These are phyloP conservation scores for Sporothrix pallida DNA, from an alignment of 2,329 filamentous ascomycete genomes.

Conservation along the genomic window DNA sequence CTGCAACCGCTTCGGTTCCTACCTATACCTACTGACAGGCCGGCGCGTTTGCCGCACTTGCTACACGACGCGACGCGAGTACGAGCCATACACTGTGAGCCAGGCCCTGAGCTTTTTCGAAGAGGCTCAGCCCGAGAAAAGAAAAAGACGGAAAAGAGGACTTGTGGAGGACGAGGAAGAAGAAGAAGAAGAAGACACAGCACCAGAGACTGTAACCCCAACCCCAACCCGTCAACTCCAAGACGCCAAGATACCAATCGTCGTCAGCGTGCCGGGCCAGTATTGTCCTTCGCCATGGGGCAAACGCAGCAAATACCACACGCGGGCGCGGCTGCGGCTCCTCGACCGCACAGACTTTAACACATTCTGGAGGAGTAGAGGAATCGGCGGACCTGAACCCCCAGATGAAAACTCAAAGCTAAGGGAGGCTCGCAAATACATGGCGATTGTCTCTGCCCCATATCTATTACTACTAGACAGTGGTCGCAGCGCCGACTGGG, in stretches of 20 bases:
- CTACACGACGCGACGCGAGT: too few species aligned
- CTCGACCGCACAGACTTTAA: constrained; percentile 17
- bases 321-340: constrained; percentile 14
- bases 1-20: too few species aligned
- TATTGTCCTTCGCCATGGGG: not conserved
- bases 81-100: too few species aligned
- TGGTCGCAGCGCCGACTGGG: constrained; percentile 30
- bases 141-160: too few species aligned
- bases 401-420: constrained; percentile 2
- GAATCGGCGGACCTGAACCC: not conserved
- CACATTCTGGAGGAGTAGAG: not conserved
- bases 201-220: too few species aligned
- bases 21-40: too few species aligned
- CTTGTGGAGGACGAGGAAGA: too few species aligned
- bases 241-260: constrained; percentile 44
- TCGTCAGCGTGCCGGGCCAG: constrained; percentile 37
- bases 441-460: constrained; percentile 29
- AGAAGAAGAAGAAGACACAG: too few species aligned
- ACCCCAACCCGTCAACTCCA: too few species aligned
- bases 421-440: constrained; percentile 13
- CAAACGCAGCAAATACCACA: not conserved
- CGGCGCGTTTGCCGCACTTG: too few species aligned
- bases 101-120: too few species aligned
- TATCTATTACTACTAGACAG: constrained; percentile 8
- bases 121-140: too few species aligned